Conservation (phyloP, 148 eudicot species). For the Chenopodium formosanum region DNA sequence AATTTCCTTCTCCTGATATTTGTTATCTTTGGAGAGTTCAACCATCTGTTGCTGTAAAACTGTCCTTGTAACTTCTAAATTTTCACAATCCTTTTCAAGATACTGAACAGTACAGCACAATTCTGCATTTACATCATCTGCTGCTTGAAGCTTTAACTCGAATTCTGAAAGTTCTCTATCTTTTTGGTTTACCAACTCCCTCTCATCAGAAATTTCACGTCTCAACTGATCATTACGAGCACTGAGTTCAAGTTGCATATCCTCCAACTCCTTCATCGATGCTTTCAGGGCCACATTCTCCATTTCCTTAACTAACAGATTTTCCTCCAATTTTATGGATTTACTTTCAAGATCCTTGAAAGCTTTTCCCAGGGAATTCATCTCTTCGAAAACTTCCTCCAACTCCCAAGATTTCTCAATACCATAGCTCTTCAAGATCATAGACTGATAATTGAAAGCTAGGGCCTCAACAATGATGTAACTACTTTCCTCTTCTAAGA, state of each 20-base stretch:
- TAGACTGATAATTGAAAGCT: conserved; percentile 35
- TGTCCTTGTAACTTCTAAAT: conserved; percentile 33
- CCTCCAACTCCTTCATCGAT: conserved; percentile 41
- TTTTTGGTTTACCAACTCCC: conserved; percentile 37
- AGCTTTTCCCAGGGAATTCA: conserved; percentile 38
- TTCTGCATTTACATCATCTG: conserved; percentile 41
- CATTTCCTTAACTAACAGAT: conserved; percentile 46
- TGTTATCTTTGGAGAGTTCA: conserved; percentile 40
- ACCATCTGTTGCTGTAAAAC: conserved; percentile 42
- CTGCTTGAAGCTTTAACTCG: conserved; percentile 39
- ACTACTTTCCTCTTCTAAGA: conserved; percentile 48
- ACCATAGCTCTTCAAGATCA: conserved; percentile 47
- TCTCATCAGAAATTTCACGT: conserved; percentile 34
- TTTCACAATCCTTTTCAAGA: conserved; percentile 41
- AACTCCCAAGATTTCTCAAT: conserved; percentile 49
- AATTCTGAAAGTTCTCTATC: conserved; percentile 46
- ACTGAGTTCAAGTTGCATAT: conserved; percentile 47
- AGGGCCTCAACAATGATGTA: conserved; percentile 41
- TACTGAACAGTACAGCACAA: conserved; percentile 44
- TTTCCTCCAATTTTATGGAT: conserved; percentile 39
- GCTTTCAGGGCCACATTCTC: conserved; percentile 55
- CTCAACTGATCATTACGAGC: conserved; percentile 43
- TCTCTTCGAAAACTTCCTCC: conserved; percentile 36
- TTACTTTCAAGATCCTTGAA: conserved; percentile 51
- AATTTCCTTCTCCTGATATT: conserved; percentile 48